Base-by-base conservation (phyloP, 1,284 basidiomycete genomes). In the Moesziomyces sp. region DNA sequence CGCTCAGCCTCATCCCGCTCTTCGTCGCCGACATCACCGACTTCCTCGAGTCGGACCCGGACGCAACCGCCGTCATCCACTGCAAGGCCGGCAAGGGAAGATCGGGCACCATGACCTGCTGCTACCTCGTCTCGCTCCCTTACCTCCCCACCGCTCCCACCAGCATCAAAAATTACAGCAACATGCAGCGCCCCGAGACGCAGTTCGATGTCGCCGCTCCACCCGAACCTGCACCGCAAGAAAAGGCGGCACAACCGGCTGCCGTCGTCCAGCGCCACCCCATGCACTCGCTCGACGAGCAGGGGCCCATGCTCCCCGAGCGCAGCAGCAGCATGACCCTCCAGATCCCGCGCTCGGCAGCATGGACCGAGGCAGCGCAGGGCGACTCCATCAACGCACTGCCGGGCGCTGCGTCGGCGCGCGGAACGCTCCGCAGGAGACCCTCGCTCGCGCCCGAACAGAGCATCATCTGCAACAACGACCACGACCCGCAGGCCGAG, bases 41-140 rank as follows among this genome's bases (percentile, higher is more conserved):
- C n/a, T 95, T 92, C 91, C 86, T 95, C 3, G 87, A 88, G 45
- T 90, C 88, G 0, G 89, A 90, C 16, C 85, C 87, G 3, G 88
- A 91, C 9, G 87, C 91, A 48, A 90, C 94, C 16, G 91, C 90
- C 6, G 92, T 94, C 6, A 87, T 95, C 1, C 93, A 96, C 79
- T 96, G 93, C 84, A 95, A 95, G 89, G 78, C 79, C 5, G 79
- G 79, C 35, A 79, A 79, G 52, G 79, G 79, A 16, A 55, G 79
- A 23, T 73, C 73, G 8, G 79, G 79, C 8, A 81, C 79, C 18
- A 75, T 81, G 74, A 74, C 77, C 5, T 76, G 73, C 52, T 76
- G 69, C 61, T 79, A 79, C 43, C 58, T 79, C 5, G 54, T 80
- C 38, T 75, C 74, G 5, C 43, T 80, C 24, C 77, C 77, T 7